These are phyloP conservation scores for Tricholoma bakamatsutake DNA, from an alignment of 768 basidiomycete species.

Conservation along the genomic window DNA sequence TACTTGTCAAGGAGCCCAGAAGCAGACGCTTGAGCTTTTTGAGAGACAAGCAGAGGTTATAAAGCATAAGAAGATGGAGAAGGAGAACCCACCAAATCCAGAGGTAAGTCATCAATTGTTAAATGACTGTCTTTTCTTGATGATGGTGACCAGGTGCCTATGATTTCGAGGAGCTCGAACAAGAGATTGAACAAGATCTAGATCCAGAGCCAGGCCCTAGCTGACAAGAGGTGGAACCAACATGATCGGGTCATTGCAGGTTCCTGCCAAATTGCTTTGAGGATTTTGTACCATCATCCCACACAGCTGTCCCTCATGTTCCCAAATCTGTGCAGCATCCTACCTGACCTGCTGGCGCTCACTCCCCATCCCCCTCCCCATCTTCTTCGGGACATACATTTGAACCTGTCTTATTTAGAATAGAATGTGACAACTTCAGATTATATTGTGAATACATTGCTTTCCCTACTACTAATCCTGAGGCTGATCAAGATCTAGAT, in stretches of 20 bases:
- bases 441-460: slow-evolving; percentile 17
- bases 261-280: background rate
- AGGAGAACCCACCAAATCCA: background rate
- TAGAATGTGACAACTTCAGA: slow-evolving; percentile 14
- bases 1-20: background rate
- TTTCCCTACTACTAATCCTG: slow-evolving; percentile 9
- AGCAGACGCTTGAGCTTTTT: background rate
- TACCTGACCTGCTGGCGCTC: background rate
- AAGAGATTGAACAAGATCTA: background rate
- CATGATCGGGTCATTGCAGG: background rate
- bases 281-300: slow-evolving; percentile 1
- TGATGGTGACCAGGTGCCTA: no score
- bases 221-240: background rate
- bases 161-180: background rate
- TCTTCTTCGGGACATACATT: background rate
- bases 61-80: background rate
- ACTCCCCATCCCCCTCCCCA: background rate
- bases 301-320: slow-evolving; percentile 2
- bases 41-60: background rate
- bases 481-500: slow-evolving; percentile 9
- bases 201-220: background rate
- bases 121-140: background rate
- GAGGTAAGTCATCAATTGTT: background rate
- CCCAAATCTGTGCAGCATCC: background rate
- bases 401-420: slow-evolving; percentile 7